Percentiles rank a stretch among this genome's conserved stretches.
Evolutionary conservation across 495 filamentous ascomycete species (phyloP).

Genomic region (Hamigera avellanea): DNA sequence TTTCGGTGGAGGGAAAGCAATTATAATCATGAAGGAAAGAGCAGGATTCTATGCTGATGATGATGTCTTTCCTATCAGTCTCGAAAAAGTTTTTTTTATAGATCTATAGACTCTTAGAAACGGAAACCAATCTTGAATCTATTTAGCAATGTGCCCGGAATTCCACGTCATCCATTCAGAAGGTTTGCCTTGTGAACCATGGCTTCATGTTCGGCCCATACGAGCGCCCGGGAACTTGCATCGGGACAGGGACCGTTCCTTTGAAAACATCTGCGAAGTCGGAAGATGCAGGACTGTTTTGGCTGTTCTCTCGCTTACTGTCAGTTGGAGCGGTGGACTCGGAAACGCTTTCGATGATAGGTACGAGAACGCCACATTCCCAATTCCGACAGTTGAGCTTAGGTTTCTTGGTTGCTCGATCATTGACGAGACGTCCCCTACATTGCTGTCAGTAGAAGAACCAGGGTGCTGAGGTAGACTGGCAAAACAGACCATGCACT

Average conservation of each 20-base stretch:
- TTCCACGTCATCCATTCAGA: no score
- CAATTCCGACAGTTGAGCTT: constrained; percentile 87
- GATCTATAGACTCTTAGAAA: no score
- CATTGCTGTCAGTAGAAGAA: neutral
- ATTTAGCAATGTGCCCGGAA: no score
- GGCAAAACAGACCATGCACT: constrained; percentile 64
- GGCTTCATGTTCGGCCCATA: constrained; percentile 36
- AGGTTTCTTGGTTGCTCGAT: constrained; percentile 45
- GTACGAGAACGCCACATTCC: constrained; percentile 86
- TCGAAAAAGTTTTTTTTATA: no score
- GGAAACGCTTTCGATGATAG: constrained; percentile 14
- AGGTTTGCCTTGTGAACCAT: no score
- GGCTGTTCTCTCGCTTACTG: constrained; percentile 1
- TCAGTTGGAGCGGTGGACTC: constrained; percentile 1
- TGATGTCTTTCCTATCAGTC: no score
- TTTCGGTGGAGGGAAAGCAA: no score
- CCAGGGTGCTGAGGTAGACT: neutral
- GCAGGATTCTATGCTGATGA: no score
- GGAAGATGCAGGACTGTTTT: no score
- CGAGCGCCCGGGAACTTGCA: constrained; percentile 45
- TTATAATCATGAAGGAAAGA: no score
- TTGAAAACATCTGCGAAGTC: constrained; percentile 38
- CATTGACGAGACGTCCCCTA: constrained; percentile 63
- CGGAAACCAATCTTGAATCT: no score
- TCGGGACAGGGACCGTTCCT: constrained; percentile 55